A percentile compares a stretch with the other conserved stretches of the same genome.
Evolutionary conservation across 2,329 filamentous ascomycete genomes (phyloP).

Genomic region (Rhynchosporium graminicola): DNA sequence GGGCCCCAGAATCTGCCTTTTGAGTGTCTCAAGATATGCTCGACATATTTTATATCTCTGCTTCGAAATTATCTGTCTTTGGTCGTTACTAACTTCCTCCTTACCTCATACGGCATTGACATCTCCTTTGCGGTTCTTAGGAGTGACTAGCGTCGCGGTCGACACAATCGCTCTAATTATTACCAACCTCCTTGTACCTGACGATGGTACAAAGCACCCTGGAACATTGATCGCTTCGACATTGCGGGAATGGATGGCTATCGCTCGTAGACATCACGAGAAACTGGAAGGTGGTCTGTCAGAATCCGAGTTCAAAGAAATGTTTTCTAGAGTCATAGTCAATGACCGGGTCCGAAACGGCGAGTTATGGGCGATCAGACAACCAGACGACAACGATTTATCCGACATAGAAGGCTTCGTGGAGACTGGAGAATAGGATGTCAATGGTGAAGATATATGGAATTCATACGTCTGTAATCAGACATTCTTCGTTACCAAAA

Average conservation of each 20-base stretch:
- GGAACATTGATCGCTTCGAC: not conserved
- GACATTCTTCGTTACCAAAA: not conserved
- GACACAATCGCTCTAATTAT: not conserved
- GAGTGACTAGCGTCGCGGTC: not conserved
- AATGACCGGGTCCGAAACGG: not conserved
- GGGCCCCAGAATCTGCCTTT: no score
- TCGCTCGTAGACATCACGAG: not conserved
- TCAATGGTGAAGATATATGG: not conserved
- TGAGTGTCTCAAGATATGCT: no score
- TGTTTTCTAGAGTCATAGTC: not conserved
- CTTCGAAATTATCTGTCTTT: no score
- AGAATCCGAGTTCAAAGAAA: not conserved
- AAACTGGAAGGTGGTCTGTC: not conserved
- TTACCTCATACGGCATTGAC: no score
- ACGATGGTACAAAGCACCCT: not conserved
- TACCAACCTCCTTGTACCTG: not conserved
- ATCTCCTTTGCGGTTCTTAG: not conserved
- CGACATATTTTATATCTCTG: no score
- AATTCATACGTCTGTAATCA: not conserved
- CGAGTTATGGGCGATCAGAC: not conserved
- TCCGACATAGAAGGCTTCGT: not conserved
- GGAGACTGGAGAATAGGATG: not conserved
- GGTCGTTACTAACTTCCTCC: no score
- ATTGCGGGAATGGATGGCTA: constrained; percentile 2
- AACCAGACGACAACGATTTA: not conserved